A percentile compares a stretch with the other conserved stretches of the same genome.
These are phyloP conservation scores for Penicillium sp. DNA, from an alignment of 2,329 filamentous ascomycete species.

Conservation along the genomic window DNA sequence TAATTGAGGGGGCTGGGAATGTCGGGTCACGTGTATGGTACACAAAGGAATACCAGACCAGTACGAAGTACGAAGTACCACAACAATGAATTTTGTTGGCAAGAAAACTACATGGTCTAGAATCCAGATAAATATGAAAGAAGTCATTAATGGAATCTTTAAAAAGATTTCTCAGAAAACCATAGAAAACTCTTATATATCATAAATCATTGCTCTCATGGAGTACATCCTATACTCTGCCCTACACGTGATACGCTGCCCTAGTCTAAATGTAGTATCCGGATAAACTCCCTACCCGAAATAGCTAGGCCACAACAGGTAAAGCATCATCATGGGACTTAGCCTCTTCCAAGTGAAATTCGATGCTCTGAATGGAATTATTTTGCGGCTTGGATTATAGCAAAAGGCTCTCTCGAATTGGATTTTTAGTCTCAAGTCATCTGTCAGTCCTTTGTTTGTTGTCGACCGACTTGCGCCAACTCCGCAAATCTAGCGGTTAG, in stretches of 20 bases:
- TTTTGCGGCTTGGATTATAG: constrained; percentile 1
- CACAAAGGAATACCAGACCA: background rate
- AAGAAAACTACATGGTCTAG: too few relatives aligned
- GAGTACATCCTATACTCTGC: background rate
- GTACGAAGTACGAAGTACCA: background rate
- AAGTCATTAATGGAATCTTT: accelerated
- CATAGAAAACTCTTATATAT: background rate
- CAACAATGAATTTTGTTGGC: background rate
- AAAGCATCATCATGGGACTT: constrained; percentile 32
- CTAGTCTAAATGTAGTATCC: constrained; percentile 17
- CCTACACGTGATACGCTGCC: constrained; percentile 24
- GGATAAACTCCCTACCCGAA: constrained; percentile 20
- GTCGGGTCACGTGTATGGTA: constrained; percentile 27
- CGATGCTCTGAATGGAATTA: constrained; percentile 5
- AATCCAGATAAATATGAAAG: background rate
- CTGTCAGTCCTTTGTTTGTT: background rate
- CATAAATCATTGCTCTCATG: background rate
- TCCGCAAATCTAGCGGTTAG: constrained; percentile 7
- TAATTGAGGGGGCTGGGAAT: constrained; percentile 31
- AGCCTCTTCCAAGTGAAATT: constrained; percentile 18
- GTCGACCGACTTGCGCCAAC: constrained; percentile 7
- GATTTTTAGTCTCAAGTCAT: background rate
- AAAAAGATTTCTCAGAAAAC: accelerated
- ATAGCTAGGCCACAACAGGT: constrained; percentile 22
- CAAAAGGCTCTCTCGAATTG: background rate